These are phyloP conservation scores for Tylopilus sp. DNA, from an alignment of 768 basidiomycete genomes.

Conservation along the genomic window DNA sequence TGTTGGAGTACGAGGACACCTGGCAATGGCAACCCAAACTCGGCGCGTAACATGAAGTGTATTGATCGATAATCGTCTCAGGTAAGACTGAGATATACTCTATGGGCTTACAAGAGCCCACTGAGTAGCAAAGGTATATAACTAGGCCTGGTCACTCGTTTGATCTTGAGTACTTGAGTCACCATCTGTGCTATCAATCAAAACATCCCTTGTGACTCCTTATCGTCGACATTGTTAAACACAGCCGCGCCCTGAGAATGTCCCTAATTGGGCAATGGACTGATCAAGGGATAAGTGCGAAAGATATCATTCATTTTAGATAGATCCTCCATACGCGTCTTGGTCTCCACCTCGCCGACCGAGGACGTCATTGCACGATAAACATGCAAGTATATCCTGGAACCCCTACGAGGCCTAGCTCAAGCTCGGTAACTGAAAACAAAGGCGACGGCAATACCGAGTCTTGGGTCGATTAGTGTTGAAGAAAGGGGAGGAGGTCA, in stretches of 20 bases:
- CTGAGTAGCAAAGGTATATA: too few species aligned
- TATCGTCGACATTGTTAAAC: background rate
- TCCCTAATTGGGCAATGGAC: constrained; percentile 3
- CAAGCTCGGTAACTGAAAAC: background rate
- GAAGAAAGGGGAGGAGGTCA: background rate
- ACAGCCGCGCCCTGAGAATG: background rate
- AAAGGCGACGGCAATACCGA: constrained; percentile 2
- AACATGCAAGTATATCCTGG: background rate
- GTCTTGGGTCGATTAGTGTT: background rate
- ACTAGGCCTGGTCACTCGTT: too few species aligned
- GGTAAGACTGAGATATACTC: too few species aligned
- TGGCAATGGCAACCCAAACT: too few species aligned
- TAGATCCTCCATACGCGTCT: constrained; percentile 4
- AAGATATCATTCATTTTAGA: background rate
- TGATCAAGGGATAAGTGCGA: constrained; percentile 17
- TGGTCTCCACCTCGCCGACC: constrained; percentile 3
- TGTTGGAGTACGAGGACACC: too few species aligned
- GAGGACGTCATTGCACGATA: background rate
- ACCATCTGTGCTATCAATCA: too few species aligned
- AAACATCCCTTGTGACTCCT: too few species aligned
- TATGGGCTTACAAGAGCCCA: too few species aligned
- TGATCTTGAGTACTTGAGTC: too few species aligned
- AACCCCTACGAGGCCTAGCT: background rate
- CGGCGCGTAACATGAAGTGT: too few species aligned
- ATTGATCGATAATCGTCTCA: too few species aligned